Conservation (phyloP, 2,329 filamentous ascomycete genomes). For the Talaromyces verruculosus region DNA sequence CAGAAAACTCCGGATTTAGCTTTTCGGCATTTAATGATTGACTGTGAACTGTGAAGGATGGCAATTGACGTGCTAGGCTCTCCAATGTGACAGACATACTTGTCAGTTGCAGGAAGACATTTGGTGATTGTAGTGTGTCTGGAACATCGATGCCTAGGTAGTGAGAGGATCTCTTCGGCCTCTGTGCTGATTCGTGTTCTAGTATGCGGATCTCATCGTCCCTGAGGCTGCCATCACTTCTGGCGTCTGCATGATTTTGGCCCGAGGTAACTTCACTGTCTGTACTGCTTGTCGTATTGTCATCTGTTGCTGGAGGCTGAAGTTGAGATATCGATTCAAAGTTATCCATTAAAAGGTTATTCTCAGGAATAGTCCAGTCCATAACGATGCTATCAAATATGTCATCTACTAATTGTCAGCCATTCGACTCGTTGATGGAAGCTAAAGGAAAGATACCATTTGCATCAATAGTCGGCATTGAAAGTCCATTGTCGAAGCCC, state of each 20-base stretch:
- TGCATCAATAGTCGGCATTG: background rate
- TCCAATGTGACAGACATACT: constrained; percentile 13
- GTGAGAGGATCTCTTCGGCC: constrained; percentile 3
- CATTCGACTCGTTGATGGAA: background rate
- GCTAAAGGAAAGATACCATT: background rate
- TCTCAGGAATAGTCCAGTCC: constrained; percentile 14
- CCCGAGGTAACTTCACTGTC: background rate
- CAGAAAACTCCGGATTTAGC: background rate
- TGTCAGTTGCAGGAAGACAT: constrained; percentile 14
- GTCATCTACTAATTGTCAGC: constrained; percentile 10
- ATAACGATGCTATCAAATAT: constrained; percentile 13
- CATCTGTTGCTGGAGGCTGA: background rate
- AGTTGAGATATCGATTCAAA: constrained; percentile 7
- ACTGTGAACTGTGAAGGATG: constrained; percentile 6
- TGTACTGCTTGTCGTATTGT: background rate
- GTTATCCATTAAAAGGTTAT: background rate
- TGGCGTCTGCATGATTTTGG: background rate
- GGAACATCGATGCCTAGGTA: constrained; percentile 15
- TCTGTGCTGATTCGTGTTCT: constrained; percentile 7
- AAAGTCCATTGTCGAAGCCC: background rate
- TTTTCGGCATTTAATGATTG: background rate
- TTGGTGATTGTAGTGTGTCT: constrained; percentile 9
- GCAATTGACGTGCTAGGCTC: constrained; percentile 1
- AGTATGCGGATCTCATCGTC: constrained; percentile 10
- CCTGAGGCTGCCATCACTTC: background rate